Evolutionary conservation across 345 rosid genomes (phyloP).

Genomic region (Citrus reticulata): DNA sequence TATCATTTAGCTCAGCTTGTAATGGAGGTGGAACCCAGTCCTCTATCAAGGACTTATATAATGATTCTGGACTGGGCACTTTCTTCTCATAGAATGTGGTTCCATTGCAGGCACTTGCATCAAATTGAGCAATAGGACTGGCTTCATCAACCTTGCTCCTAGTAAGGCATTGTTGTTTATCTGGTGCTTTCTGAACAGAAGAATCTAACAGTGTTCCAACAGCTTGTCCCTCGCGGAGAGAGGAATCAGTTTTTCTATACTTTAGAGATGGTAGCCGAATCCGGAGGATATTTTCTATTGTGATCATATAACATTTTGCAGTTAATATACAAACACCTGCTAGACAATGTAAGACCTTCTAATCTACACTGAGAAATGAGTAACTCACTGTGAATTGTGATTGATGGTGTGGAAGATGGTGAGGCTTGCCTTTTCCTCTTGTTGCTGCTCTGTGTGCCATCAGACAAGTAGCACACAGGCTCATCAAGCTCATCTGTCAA

Average conservation of each 20-base stretch:
- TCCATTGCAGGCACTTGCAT: neutral
- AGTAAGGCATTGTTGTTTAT: neutral
- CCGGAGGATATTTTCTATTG: conserved; percentile 40
- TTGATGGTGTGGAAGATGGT: neutral
- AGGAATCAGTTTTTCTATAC: conserved; percentile 5
- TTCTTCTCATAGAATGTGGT: neutral
- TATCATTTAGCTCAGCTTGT: neutral
- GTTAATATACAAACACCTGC: neutral
- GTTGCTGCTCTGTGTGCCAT: conserved; percentile 40
- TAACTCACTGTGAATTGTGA: conserved; percentile 30
- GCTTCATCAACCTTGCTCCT: neutral
- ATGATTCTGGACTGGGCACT: conserved; percentile 15
- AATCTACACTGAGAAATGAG: neutral
- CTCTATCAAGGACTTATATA: conserved; percentile 34
- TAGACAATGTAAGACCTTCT: neutral
- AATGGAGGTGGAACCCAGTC: conserved; percentile 41
- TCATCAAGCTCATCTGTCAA: conserved; percentile 58
- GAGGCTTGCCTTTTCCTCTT: conserved; percentile 27
- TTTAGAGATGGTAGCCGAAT: conserved; percentile 42
- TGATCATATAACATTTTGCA: conserved; percentile 12
- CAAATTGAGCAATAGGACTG: neutral
- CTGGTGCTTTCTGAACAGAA: neutral
- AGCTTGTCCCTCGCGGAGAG: conserved; percentile 4
- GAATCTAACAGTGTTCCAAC: conserved; percentile 11
- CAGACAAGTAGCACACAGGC: conserved; percentile 44